phyloP scores from a whole-genome alignment of 2,329 filamentous ascomycete species.

The Monosporascus sp. region DNA sequence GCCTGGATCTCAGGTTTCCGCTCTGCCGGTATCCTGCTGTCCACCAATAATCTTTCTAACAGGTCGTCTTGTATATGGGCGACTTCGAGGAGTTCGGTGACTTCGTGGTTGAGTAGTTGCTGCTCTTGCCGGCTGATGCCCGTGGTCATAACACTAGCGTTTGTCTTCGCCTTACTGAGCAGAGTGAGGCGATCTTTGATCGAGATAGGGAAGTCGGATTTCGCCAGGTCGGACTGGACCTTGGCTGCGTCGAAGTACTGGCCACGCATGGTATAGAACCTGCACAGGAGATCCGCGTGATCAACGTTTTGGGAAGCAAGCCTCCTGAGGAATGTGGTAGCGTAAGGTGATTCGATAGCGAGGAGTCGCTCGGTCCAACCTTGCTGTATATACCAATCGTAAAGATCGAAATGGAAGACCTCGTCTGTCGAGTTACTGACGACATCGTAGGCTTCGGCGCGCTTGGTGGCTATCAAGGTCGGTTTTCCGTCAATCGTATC shows the following conservation, averaged over 20 bases:
- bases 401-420: conserved; percentile 93
- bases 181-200: conserved; percentile 85
- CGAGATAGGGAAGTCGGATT: conserved; percentile 73
- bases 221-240: conserved; percentile 78
- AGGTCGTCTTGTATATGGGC: conserved; percentile 94
- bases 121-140: conserved; percentile 75
- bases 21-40: conserved; percentile 61
- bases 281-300: conserved; percentile 87
- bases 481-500: conserved; percentile 72
- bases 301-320: conserved; percentile 66
- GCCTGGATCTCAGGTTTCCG: conserved; percentile 59
- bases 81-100: conserved; percentile 82
- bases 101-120: conserved; percentile 78
- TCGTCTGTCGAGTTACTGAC: conserved; percentile 86
- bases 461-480: conserved; percentile 70
- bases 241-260: conserved; percentile 82
- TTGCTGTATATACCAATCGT: conserved; percentile 91
- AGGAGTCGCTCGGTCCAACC: conserved; percentile 83
- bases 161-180: conserved; percentile 84
- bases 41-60: conserved; percentile 68
- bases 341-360: conserved; percentile 76
- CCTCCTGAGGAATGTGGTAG: conserved; percentile 78
- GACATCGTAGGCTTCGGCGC: conserved; percentile 82
- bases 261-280: conserved; percentile 81
- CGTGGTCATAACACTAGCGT: conserved; percentile 76